Conservation (phyloP, 495 filamentous ascomycete species). For the Penicillium steckii region DNA sequence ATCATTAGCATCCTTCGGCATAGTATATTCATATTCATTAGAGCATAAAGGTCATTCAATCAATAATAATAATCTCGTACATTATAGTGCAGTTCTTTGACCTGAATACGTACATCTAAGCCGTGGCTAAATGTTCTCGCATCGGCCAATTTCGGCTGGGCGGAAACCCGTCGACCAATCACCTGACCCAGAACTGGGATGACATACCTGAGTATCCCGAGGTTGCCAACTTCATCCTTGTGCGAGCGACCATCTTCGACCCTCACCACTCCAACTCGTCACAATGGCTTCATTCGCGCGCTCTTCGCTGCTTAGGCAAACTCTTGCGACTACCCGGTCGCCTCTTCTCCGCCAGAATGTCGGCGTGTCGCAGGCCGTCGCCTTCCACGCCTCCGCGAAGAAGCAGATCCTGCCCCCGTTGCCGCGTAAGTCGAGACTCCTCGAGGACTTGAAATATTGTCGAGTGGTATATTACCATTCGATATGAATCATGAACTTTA, state of each 20-base stretch:
- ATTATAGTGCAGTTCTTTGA: no score
- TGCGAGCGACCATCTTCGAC: slow-evolving; percentile 23
- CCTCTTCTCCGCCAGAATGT: slow-evolving; percentile 39
- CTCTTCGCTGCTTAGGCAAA: slow-evolving; percentile 39
- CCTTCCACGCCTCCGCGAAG: slow-evolving; percentile 71
- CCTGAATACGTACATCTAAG: background rate
- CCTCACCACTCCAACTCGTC: slow-evolving; percentile 23
- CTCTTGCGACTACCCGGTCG: slow-evolving; percentile 39
- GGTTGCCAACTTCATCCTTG: slow-evolving; percentile 42
- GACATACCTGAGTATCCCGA: slow-evolving; percentile 50
- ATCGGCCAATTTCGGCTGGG: slow-evolving; percentile 48
- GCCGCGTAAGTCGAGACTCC: slow-evolving; percentile 56
- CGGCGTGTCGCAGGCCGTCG: slow-evolving; percentile 51
- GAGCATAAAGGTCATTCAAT: no score
- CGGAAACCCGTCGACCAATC: slow-evolving; percentile 42
- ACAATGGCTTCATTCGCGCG: slow-evolving; percentile 47
- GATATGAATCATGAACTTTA: background rate
- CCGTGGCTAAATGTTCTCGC: slow-evolving; percentile 6
- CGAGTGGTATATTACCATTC: background rate
- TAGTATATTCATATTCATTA: no score
- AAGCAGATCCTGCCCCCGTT: slow-evolving; percentile 66
- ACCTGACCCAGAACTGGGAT: slow-evolving; percentile 37
- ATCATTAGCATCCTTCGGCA: background rate
- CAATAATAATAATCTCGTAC: no score
- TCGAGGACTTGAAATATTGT: background rate